Evolutionary conservation across 108 stramenopile genomes (phyloP), one percentile per base, ranked within the genome.

Genomic region (Conticribra guillardii): DNA sequence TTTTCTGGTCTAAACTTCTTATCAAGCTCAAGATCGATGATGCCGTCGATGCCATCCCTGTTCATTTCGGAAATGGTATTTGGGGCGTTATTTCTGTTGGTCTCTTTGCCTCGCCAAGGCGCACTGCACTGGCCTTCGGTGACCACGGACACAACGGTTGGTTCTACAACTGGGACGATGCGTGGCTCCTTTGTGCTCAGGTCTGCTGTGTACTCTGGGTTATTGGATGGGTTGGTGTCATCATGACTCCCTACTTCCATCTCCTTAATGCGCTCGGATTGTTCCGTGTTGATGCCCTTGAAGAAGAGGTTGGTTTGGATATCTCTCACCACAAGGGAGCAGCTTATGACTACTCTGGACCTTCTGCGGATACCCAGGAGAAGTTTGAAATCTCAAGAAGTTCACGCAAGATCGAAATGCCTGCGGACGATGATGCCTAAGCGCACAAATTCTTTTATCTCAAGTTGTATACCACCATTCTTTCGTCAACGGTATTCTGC

Each of bases 11-110:
- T 57, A 54, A 46, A 24, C 85, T 92, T 4, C 76, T 98, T 4
- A 65, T 91, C 46, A 78, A 70, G 71, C 56, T 96, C 19, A 82
- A 85, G 48, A 81, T 98, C 61, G 96, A 98, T 70, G 96, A 98
- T 72, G 90, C 95, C 26, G 95, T 98, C 17, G 92, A 96, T 65
- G 96, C 89, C 14, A 87, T 95, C 30, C 94, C 96, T n/a, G 96
- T 97, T 14, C 96, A 98, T 73, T 80, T 95, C 65, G 79, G 88
- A 26, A 83, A 82, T 62, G 97, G 96, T 0, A 71, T 88, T 9
- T 97, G 96, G 96, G 96, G 96, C 22, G 29, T 83, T 58, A 65
- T 98, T 30, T 88, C 91, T 5, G 81, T 90, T 21, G 95, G 90
- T 4, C 57, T 98, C 21, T 94, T 98, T 37, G 90, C 94, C 16